Base-by-base conservation (phyloP, 2,329 filamentous ascomycete species). In the Ceratocystis cubensis region DNA sequence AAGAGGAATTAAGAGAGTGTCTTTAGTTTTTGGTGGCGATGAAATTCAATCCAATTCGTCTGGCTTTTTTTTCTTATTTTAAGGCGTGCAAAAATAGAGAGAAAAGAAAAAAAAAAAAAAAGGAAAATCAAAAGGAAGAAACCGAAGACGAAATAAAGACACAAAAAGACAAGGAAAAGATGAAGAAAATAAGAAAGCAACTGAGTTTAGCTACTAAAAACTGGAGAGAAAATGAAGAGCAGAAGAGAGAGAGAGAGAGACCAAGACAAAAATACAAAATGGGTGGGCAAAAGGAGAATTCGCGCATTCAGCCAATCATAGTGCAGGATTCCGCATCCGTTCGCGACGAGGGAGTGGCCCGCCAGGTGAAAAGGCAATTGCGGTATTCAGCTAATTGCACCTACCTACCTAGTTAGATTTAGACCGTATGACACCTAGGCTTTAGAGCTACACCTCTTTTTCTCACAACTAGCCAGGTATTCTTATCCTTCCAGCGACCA, bases 301-400 rank as follows among this genome's bases (percentile, higher is more conserved):
- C 56, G 56, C 56, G 56, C 56, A 59, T 3, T 17, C 56, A 59
- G 56, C 56, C 56, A 59, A 59, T 59, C 56, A 59, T 30, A 59
- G 56, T n/a, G 56, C 56, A 59, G 56, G 13, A 59, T 59, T 59
- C 56, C 56, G 56, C 56, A 59, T 59, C 56, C 28, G 56, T 59
- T 59, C 56, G 56, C 56, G 56, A 33, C 56, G 28, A 59, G 56
- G 56, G 56, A 59, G 33, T 59, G 28, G 56, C 17, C 37, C 28
- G 15, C 56, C 56, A 28, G 56, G 17, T 59, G 56, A 37, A 30
- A 30, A 59, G 56, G 56, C 56, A 59, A 59, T 33, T 59, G 56
- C 56, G 56, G 56, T 37, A 37, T 37, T 53, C 48, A 53, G 48
- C 22, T 53, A 53, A 53, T 53, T 53, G 10, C 22, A 50, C 46